phyloP scores from a whole-genome alignment of 805 yeast genomes.

The Candida succiphila region DNA sequence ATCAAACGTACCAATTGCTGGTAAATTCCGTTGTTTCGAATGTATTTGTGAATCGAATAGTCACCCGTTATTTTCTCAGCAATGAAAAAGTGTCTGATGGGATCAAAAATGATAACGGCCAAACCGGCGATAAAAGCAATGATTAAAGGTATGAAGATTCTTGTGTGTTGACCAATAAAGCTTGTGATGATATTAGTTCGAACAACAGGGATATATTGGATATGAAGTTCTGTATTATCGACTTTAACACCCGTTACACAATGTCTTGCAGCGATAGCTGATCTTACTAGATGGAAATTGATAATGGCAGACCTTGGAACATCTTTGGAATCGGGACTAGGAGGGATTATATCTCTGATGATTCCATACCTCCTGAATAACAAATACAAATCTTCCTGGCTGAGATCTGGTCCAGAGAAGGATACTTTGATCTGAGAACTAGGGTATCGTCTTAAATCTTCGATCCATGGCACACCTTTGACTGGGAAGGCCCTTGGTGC shows the following conservation, averaged over 20 bases:
- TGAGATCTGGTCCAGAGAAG: constrained; percentile 68
- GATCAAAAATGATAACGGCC: constrained; percentile 86
- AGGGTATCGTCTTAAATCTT: constrained; percentile 77
- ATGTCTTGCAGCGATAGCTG: constrained; percentile 81
- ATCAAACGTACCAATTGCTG: constrained; percentile 25
- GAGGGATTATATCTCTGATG: constrained; percentile 63
- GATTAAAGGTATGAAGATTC: constrained; percentile 71
- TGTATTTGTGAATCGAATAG: constrained; percentile 34
- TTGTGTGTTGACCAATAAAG: constrained; percentile 63
- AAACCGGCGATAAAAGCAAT: constrained; percentile 71
- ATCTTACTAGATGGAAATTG: constrained; percentile 42
- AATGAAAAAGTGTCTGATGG: constrained; percentile 76
- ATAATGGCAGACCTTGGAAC: constrained; percentile 42
- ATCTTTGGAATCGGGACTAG: constrained; percentile 35
- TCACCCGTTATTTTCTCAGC: constrained; percentile 60
- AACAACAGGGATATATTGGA: constrained; percentile 56
- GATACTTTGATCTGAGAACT: constrained; percentile 50
- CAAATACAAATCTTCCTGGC: constrained; percentile 71
- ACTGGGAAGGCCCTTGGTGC: constrained; percentile 59
- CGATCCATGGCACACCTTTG: constrained; percentile 93
- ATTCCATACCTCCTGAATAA: constrained; percentile 82
- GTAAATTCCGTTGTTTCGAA: constrained; percentile 26
- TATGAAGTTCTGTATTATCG: constrained; percentile 58
- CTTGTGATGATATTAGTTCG: constrained; percentile 44
- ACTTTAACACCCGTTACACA: constrained; percentile 76